Evolutionary conservation across 257 asterid genomes (phyloP).

Genomic region (Nicotiana otophora): DNA sequence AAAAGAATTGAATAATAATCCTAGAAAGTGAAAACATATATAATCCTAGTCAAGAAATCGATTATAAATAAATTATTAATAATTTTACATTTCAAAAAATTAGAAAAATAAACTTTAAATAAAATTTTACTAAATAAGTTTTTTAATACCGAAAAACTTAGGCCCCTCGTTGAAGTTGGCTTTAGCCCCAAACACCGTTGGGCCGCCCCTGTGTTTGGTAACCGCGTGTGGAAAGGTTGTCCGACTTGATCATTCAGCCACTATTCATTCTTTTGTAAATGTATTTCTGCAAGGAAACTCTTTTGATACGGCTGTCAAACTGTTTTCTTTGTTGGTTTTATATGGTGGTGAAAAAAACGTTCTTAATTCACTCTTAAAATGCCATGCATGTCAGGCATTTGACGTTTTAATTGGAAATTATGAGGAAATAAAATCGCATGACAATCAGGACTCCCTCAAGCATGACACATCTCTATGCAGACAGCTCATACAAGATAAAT

Average conservation of each 20-base stretch:
- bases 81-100: no score
- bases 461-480: conserved; percentile 23
- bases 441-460: conserved; percentile 10
- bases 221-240: conserved; percentile 75
- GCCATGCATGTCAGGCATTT: conserved; percentile 66
- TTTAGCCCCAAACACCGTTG: no score
- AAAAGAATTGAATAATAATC: no score
- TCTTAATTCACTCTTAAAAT: conserved; percentile 71
- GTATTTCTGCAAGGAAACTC: conserved; percentile 57
- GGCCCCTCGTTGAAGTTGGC: no score
- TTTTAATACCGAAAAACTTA: no score
- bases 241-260: conserved; percentile 76
- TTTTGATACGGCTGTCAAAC: conserved; percentile 67
- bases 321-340: conserved; percentile 62
- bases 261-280: conserved; percentile 60
- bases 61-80: no score
- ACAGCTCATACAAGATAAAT: conserved; percentile 19
- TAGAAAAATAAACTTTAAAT: no score
- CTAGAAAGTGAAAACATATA: no score
- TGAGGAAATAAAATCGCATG: conserved; percentile 25
- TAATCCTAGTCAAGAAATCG: no score
- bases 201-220: conserved; percentile 53
- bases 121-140: no score
- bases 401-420: conserved; percentile 45
- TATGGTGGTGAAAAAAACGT: conserved; percentile 76